Evolutionary conservation across 306 rosid genomes (phyloP), one percentile per base, ranked within the genome.

Genomic region (Vigna trinervia): DNA sequence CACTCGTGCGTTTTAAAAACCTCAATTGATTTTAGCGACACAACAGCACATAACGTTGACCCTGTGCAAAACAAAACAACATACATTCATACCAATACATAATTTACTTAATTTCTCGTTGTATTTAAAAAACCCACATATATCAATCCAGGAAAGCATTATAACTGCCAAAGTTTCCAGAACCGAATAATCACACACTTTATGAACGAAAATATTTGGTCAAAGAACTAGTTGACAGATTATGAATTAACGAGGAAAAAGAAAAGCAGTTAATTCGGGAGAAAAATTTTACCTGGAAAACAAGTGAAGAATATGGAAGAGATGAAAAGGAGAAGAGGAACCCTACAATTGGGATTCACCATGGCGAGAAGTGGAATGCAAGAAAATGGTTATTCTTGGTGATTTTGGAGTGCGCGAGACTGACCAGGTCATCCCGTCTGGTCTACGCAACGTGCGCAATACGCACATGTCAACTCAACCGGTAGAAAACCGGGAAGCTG

Each of bases 1-100:
- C 93, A 76, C 50, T 92, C 91, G 56, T 92, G 97, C 20, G 93
- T 90, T 46, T 45, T 77, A 76, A 81, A 85, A 32, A 92, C 88
- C 83, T 85, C 91, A 20, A 94, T 83, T 41, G 96, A 88, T 80
- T 70, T 82, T 5, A 94, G 86, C 23, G 96, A 80, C 36, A 92
- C 93, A 32, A 68, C 86, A 64, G 89, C 97, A 77, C 96, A 81
- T 15, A 72, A 74, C 56, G 57, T 65, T 36, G 65, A 78, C 69
- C 90, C 98, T 94, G 85, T 10, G 65, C 71, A 48, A 63, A 52
- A n/a, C 50, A 13, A 30, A 69, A 53, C 51, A n/a, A 1, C 22
- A 50, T 12, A 20, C 12, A 74, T 46, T 50, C 3, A 72, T 3
- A 12, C 12, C 14, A 5, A 30, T 17, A 30, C 26, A 57, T 34